Conservation (phyloP, 352 stramenopile genomes). For the Halophytophthora polymorphica region DNA sequence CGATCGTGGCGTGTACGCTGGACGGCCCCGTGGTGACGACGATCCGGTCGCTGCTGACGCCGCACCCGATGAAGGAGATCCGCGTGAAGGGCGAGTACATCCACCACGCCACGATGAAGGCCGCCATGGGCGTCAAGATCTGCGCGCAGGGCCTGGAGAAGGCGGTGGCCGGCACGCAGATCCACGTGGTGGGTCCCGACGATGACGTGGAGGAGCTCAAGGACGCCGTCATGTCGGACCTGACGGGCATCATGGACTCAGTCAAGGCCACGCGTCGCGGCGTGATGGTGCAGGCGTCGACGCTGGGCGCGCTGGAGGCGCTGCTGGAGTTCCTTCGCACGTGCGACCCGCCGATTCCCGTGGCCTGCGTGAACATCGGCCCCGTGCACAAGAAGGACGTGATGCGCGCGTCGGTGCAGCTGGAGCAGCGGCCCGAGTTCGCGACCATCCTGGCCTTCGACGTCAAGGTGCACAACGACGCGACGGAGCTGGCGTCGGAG, state of each 20-base stretch:
- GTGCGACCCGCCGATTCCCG: constrained; percentile 92
- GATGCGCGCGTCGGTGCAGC: constrained; percentile 97
- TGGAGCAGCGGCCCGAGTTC: constrained; percentile 97
- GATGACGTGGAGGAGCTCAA: constrained; percentile 99
- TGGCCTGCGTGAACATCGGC: constrained; percentile 96
- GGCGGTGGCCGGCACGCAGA: constrained; percentile 96
- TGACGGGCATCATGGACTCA: constrained; percentile 93
- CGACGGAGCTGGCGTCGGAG: constrained; percentile 86
- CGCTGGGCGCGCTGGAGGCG: constrained; percentile 97
- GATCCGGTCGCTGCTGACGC: constrained; percentile 97
- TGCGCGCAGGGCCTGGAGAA: constrained; percentile 96
- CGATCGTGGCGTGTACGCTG: constrained; percentile 97
- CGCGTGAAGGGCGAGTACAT: constrained; percentile 93
- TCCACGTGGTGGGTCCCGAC: constrained; percentile 95
- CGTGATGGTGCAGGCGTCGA: constrained; percentile 99
- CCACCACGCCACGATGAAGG: constrained; percentile 97
- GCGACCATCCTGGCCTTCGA: constrained; percentile 99
- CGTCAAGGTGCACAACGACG: constrained; percentile 96
- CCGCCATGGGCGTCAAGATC: constrained; percentile 99
- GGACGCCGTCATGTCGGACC: constrained; percentile 95
- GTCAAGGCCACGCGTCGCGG: constrained; percentile 95
- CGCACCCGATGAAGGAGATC: constrained; percentile 97
- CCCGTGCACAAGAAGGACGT: constrained; percentile 99
- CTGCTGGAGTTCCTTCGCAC: constrained; percentile 97
- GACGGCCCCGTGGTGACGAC: constrained; percentile 97